Evolutionary conservation across 371 early-diverging fungal genomes (phyloP), one percentile per base, ranked within the genome.

Genomic region (Coemansia sp.): DNA sequence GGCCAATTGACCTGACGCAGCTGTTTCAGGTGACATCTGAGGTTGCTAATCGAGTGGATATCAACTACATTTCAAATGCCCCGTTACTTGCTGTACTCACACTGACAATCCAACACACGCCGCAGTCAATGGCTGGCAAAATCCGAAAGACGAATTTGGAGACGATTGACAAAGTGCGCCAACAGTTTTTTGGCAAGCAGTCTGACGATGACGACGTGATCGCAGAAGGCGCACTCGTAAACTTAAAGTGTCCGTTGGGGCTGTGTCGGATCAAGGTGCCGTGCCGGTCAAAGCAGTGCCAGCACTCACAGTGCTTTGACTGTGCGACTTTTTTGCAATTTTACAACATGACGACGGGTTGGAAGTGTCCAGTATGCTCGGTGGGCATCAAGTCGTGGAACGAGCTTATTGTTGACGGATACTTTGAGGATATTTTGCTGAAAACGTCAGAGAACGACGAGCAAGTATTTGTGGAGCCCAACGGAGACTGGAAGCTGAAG

Each of bases 231-330:
- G 76, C 72, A 13, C 64, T 80, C 37, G 63, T 68, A 18, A 67
- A 68, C 22, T 67, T 70, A 24, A 76, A 71, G 50, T 67, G 72
- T 18, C 68, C 78, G 82, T 82, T 90, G 51, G 85, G 85, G 1
- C 85, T 86, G 57, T 81, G 81, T 3, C 86, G 90, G 5, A 90
- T 92, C 31, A 68, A 58, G 0, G 69, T 81, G 14, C 92, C 92
- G 0, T 81, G 82, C n/a, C 84, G 89, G 54, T 83, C 88, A 0
- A 70, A 61, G 1, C 63, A 69, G 8, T 92, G 92, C 66, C 71
- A 82, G 21, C 92, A 92, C 73, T 53, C 88, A 13, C 90, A 92
- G 68, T 92, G 92, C 67, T 92, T 90, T 71, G 92, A 92, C 61
- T 86, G 84, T 5, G 73, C 67, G 10, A 84, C 85, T 0, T 91